Evolutionary conservation across 805 yeast genomes (phyloP).

Genomic region (Tetrapisispora pingtungensis): DNA sequence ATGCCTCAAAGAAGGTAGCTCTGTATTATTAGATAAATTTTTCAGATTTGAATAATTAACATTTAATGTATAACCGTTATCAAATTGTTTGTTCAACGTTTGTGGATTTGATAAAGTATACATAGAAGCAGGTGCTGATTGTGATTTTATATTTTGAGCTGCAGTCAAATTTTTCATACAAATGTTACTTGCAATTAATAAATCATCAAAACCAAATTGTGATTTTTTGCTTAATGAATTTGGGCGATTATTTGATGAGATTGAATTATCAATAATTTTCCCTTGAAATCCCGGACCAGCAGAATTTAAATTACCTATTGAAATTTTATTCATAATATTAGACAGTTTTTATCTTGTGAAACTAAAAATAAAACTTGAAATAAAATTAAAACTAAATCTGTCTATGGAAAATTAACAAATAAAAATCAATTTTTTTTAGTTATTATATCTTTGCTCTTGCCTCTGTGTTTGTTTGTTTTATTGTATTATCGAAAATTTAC

Average conservation of each 20-base stretch:
- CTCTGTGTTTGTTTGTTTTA: too few relatives aligned
- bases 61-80: not conserved
- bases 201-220: slow-evolving; percentile 3
- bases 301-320: not conserved
- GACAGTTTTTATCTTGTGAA: not conserved
- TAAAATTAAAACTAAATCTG: too few relatives aligned
- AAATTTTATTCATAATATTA: not conserved
- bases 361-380: too few relatives aligned
- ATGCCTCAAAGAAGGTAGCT: slow-evolving; percentile 26
- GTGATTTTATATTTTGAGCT: slow-evolving; percentile 13
- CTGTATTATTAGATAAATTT: not conserved
- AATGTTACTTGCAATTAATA: not conserved
- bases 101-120: slow-evolving; percentile 2
- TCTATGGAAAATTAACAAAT: not conserved
- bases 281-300: slow-evolving; percentile 1
- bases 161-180: not conserved
- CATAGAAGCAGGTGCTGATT: slow-evolving; percentile 28
- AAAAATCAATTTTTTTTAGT: too few relatives aligned
- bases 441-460: too few relatives aligned
- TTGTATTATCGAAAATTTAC: too few relatives aligned
- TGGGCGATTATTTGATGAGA: not conserved
- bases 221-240: not conserved
- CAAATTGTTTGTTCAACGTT: not conserved
- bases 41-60: not conserved
- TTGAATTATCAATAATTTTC: not conserved